These are phyloP conservation scores for Antrodiella citrinella DNA, from an alignment of 768 basidiomycete genomes.

Conservation along the genomic window DNA sequence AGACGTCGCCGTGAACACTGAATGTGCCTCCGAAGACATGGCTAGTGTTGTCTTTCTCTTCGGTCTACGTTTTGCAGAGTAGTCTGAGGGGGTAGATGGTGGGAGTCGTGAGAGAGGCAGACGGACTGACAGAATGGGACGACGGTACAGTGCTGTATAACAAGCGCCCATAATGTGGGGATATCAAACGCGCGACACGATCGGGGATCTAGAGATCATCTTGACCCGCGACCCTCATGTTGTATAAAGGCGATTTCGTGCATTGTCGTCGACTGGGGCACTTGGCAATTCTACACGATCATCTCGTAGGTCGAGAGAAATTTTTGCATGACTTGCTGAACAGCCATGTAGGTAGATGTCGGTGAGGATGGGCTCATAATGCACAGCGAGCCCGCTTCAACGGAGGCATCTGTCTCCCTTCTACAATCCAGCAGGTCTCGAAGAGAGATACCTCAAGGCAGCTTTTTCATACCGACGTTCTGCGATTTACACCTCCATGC, in stretches of 20 bases:
- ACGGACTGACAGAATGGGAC: no score
- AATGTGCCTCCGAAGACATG: background rate
- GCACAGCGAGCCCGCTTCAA: slow-evolving; percentile 34
- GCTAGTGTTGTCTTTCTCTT: no score
- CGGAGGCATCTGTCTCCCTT: slow-evolving; percentile 27
- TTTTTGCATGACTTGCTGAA: background rate
- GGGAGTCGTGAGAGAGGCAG: background rate
- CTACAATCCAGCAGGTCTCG: slow-evolving; percentile 18
- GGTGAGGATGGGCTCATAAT: slow-evolving; percentile 40
- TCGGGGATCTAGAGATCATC: background rate
- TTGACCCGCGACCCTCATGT: slow-evolving; percentile 5
- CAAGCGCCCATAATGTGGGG: no score
- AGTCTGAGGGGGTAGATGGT: background rate
- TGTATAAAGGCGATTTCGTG: slow-evolving; percentile 47
- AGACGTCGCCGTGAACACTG: slow-evolving; percentile 25
- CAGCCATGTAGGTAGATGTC: no score
- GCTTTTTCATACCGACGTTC: slow-evolving; percentile 72
- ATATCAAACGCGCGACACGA: background rate
- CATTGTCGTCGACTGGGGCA: slow-evolving; percentile 45
- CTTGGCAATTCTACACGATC: slow-evolving; percentile 48
- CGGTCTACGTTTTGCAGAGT: no score
- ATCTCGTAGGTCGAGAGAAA: slow-evolving; percentile 40
- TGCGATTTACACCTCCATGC: slow-evolving; percentile 83
- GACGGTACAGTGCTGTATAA: no score
- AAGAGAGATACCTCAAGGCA: slow-evolving; percentile 36